A percentile compares a stretch with the other conserved stretches of the same genome.
These are phyloP conservation scores for Colletotrichum sp. DNA, from an alignment of 2,329 filamentous ascomycete species.

Conservation along the genomic window DNA sequence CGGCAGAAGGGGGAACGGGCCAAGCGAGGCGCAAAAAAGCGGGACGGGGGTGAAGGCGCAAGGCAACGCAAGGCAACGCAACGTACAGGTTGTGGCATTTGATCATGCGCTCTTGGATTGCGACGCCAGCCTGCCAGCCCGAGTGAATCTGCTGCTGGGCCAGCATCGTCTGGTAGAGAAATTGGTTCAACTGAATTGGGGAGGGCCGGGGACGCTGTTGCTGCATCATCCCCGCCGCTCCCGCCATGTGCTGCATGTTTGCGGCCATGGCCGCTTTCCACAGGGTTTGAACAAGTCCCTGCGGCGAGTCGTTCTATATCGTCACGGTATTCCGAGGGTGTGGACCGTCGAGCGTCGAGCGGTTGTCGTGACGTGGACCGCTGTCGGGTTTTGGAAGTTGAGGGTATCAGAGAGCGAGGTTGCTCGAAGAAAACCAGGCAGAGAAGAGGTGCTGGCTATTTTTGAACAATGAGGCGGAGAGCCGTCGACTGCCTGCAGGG, in stretches of 20 bases:
- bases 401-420: background rate
- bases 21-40: background rate
- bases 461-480: constrained; percentile 22
- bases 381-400: background rate
- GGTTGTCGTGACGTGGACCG: background rate
- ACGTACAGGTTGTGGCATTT: constrained; percentile 48
- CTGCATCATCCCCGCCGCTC: constrained; percentile 48
- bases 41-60: background rate
- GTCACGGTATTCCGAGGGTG: constrained; percentile 7
- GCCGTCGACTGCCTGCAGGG: constrained; percentile 28
- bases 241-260: constrained; percentile 62
- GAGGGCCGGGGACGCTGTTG: constrained; percentile 40
- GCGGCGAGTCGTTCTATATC: background rate
- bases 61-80: background rate
- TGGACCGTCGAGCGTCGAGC: background rate
- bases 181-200: constrained; percentile 36
- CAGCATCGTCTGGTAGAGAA: constrained; percentile 44
- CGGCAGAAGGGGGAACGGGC: background rate
- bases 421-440: background rate
- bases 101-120: constrained; percentile 43
- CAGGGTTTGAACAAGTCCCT: constrained; percentile 18
- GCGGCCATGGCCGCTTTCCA: constrained; percentile 59
- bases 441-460: background rate
- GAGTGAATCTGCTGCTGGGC: constrained; percentile 33
- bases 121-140: constrained; percentile 44